Evolutionary conservation across 352 stramenopile species (phyloP), one percentile per base, ranked within the genome.

Genomic region (Labyrinthula sp.): DNA sequence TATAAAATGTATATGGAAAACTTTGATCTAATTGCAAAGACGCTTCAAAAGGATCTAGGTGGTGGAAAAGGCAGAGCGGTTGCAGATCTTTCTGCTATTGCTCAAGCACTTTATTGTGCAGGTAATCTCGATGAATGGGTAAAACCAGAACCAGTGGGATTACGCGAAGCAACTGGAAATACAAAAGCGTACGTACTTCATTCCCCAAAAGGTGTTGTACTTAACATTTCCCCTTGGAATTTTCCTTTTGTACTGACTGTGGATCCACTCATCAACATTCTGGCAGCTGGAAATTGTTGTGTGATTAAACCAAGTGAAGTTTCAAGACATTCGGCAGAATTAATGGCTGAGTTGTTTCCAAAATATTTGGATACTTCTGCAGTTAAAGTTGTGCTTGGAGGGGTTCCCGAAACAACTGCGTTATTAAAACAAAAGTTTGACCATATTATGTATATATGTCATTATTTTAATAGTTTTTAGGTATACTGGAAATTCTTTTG

Each of bases 301-400:
- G 45, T 95, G 9, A 38, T 97, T 31, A 89, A 93, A 25, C 82
- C 84, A 0, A 81, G 68, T 18, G 79, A 93, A 36, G 64, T 89
- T 45, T 77, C 67, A 20, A 66, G 61, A 7, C 58, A 54, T 24
- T 66, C 71, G 48, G 52, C 70, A 5, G 74, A 67, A 35, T 35
- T 83, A 21, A 25, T 83, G 3, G 22, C 45, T 6, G 30, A 65
- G 15, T 47, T 79, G 7, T 28, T 76, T 9, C 23, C 31, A 5
- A 27, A 68, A 38, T 79, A 79, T 57, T 65, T 79, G 45, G 73
- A 83, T 57, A 64, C 63, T 6, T 49, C 67, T 24, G 73, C 71
- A 36, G 63, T 86, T 17, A 68, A 68, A 29, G 67, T 84, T 5
- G 73, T 93, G 6, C 64, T 72, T 37, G 81, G 82, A 34, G 73